Percentiles rank a stretch among this genome's conserved stretches.
These are phyloP conservation scores for Rhodocollybia butyracea DNA, from an alignment of 768 basidiomycete genomes.

Conservation along the genomic window DNA sequence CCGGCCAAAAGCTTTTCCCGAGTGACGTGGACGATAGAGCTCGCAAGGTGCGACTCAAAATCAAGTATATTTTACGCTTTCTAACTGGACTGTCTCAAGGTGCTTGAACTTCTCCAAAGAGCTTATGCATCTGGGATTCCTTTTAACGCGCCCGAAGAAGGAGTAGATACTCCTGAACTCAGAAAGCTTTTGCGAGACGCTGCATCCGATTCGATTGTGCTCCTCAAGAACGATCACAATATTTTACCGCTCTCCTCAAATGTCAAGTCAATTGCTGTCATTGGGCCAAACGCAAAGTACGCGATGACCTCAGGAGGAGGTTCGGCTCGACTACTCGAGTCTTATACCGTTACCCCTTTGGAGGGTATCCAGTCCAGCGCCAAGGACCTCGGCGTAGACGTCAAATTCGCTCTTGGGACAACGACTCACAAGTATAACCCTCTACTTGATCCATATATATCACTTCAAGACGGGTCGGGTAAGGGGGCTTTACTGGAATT, in stretches of 20 bases:
- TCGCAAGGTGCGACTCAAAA: slow-evolving; percentile 23
- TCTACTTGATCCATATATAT: slow-evolving; percentile 44
- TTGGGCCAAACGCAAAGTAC: slow-evolving; percentile 59
- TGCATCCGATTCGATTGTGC: slow-evolving; percentile 52
- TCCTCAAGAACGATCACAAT: slow-evolving; percentile 55
- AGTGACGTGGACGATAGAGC: slow-evolving; percentile 39
- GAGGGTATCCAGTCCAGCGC: slow-evolving; percentile 48
- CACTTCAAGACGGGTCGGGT: slow-evolving; percentile 27
- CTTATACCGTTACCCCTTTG: slow-evolving; percentile 55
- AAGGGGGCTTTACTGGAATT: slow-evolving; percentile 40
- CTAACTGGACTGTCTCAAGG: slow-evolving; percentile 21
- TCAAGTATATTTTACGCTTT: too few relatives aligned
- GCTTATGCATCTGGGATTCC: slow-evolving; percentile 52
- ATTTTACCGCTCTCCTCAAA: slow-evolving; percentile 44
- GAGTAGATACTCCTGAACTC: slow-evolving; percentile 42
- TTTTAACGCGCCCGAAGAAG: slow-evolving; percentile 48
- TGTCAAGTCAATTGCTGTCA: slow-evolving; percentile 47
- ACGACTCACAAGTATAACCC: slow-evolving; percentile 48
- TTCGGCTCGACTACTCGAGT: slow-evolving; percentile 47
- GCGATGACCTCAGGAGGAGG: slow-evolving; percentile 58
- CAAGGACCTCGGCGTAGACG: slow-evolving; percentile 39
- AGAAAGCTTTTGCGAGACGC: slow-evolving; percentile 46
- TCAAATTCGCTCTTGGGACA: slow-evolving; percentile 43
- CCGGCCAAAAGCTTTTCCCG: slow-evolving; percentile 39
- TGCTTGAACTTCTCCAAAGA: slow-evolving; percentile 44